Evolutionary conservation across 2,329 filamentous ascomycete species (phyloP), one percentile per base, ranked within the genome.

Genomic region (Talaromyces marneffei): DNA sequence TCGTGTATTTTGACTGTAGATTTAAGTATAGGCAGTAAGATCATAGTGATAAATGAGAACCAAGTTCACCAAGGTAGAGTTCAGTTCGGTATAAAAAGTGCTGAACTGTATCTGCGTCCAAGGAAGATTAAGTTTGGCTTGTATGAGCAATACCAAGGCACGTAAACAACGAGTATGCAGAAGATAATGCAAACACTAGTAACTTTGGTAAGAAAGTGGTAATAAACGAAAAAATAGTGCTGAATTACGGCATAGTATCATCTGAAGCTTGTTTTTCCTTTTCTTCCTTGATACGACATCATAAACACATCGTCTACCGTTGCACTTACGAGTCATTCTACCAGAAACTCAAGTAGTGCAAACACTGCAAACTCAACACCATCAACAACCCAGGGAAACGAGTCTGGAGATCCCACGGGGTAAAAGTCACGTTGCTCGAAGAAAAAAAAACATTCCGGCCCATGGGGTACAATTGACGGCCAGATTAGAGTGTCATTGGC

Each of bases 391-490:
- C 33, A 37, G 3, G 33, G 52, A 27, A 55, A 35, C 20, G 1
- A 50, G n/a, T 18, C 42, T 58, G 56, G 56, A 58, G 56, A 58
- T 35, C 42, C 56, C 29, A 50, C 31, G 55, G 55, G 55, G 55
- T 57, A 57, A 40, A 39, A 25, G 35, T 29, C 52, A 55, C 52
- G 33, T 40, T 37, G 33, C 52, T 39, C 52, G 23, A 25, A 40
- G 14, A 40, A 39, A 33, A 40, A 31, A 35, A 52, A 52, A 50
- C 27, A 35, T 55, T 55, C 52, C 52, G 52, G 52, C 33, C 57
- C 57, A 59, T 33, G 57, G 57, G 57, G 57, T 52, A 35, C 16
- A 46, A 18, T 9, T 46, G 18, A 46, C 23, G 20, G 42, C 7
- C 46, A 12, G 33, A 25, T 37, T 27, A 40, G 18, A 55, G 33